Evolutionary conservation across 192 early-diverging fungal genomes (phyloP), one percentile per base, ranked within the genome.

Genomic region (Rhizoclosmatium sp.): DNA sequence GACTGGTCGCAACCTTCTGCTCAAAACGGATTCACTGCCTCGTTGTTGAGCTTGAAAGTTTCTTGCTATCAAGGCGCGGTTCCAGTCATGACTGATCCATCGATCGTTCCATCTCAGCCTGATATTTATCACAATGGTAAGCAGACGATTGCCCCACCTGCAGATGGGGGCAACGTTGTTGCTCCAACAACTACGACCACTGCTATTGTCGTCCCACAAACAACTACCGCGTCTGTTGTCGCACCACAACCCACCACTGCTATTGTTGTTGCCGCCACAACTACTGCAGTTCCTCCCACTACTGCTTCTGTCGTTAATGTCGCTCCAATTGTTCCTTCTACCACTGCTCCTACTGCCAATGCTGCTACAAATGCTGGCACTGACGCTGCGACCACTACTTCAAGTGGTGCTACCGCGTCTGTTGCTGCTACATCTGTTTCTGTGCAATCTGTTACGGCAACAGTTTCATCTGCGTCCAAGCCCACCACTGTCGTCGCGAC

Each of bases 11-110:
- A 75, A 3, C 12, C 23, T 21, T 7, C 67, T 39, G 7, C 42
- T 7, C 59, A 21, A 2, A 54, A 72, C 31, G 71, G 71, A 7
- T 4, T 64, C 16, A 60, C 41, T 39, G 73, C 73, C 23, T 21
- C 7, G 10, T 3, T 77, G 12, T 42, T 47, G 39, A 58, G 10
- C 41, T 58, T 77, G 39, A 77, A 77, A 65, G 64, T 77, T 4
- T 23, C 64, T 41, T 77, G 75, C 48, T 77, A 77, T 65, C 21
- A 46, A 5, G 75, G 75, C 10, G 5, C 16, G 21, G 23, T 51
- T 47, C 75, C 75, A 54, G 41, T 42, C 42, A 31, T 10, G 12
- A 71, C 47, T 4, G 48, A 54, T 56, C 69, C 69, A 23, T 14
- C 54, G 48, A 49, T 71, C 0, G 69, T 71, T 58, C 48, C 69